phyloP scores from a whole-genome alignment of 2,329 filamentous ascomycete genomes.

The Beauveria brongniartii region DNA sequence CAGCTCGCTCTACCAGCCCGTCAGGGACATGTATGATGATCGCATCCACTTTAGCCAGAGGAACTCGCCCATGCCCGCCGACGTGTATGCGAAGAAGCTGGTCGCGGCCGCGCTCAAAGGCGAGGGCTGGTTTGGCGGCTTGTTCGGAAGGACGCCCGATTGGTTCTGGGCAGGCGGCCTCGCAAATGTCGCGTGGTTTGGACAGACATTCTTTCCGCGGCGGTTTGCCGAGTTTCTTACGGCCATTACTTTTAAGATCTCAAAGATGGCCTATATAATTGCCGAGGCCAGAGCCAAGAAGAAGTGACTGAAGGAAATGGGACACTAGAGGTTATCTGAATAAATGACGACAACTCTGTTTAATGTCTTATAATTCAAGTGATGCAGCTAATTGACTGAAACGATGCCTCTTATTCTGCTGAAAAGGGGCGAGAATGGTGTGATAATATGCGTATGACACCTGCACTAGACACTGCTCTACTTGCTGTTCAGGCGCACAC shows the following conservation, averaged over 20 bases:
- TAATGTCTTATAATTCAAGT: neutral
- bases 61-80: conserved; percentile 34
- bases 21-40: conserved; percentile 37
- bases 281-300: conserved; percentile 19
- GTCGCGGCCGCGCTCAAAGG: conserved; percentile 35
- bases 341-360: neutral
- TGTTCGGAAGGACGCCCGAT: conserved; percentile 15
- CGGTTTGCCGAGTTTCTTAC: conserved; percentile 23
- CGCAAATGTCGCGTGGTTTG: neutral
- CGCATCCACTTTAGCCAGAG: conserved; percentile 42
- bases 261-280: conserved; percentile 18
- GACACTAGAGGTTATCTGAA: neutral
- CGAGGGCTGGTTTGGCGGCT: conserved; percentile 22
- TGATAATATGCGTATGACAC: too few relatives aligned
- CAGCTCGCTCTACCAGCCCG: conserved; percentile 39
- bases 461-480: neutral
- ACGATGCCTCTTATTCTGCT: neutral
- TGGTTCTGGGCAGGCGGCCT: conserved; percentile 15
- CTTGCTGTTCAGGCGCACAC: neutral
- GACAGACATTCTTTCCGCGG: conserved; percentile 15
- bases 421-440: neutral
- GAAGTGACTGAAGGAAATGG: conserved; percentile 5
- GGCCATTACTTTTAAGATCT: conserved; percentile 23
- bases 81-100: conserved; percentile 33
- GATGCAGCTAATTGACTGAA: too few relatives aligned